Conservation (phyloP, 2,329 filamentous ascomycete species). For the Aspergillus vadensis region DNA sequence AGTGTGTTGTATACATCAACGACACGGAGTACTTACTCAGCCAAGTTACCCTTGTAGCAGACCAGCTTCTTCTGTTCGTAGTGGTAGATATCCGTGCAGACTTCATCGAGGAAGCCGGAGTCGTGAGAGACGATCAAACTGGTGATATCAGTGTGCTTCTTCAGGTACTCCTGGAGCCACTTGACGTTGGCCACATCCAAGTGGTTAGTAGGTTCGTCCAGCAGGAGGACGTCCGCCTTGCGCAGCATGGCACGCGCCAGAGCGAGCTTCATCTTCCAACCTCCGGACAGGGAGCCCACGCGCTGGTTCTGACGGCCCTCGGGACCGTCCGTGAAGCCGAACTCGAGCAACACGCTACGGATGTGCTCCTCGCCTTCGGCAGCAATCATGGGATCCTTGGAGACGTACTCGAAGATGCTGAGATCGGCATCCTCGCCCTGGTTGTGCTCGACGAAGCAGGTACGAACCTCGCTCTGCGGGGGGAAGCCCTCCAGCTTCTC, state of each 20-base stretch:
- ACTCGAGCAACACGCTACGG: conserved; percentile 78
- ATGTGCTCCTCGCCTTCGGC: conserved; percentile 79
- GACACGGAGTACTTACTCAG: conserved; percentile 29
- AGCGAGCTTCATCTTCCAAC: conserved; percentile 99
- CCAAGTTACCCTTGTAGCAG: conserved; percentile 54
- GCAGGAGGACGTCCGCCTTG: conserved; percentile 90
- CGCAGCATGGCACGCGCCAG: conserved; percentile 95
- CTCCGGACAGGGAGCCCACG: conserved; percentile 92
- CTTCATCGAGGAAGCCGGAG: conserved; percentile 93
- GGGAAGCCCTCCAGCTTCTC: conserved; percentile 98
- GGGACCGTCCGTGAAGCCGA: conserved; percentile 89
- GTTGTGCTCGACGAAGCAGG: conserved; percentile 98
- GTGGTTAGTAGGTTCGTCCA: conserved; percentile 99
- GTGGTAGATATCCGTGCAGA: conserved; percentile 98
- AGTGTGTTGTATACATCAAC: background rate
- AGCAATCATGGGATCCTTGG: conserved; percentile 83
- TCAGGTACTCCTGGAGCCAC: conserved; percentile 94
- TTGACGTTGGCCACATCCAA: conserved; percentile 94
- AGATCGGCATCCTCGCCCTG: conserved; percentile 97
- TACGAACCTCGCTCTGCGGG: conserved; percentile 84
- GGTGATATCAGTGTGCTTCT: conserved; percentile 93
- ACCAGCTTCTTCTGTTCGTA: conserved; percentile 96
- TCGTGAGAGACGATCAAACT: conserved; percentile 98
- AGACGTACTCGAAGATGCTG: conserved; percentile 89
- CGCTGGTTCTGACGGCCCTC: conserved; percentile 85